These are phyloP conservation scores for Centrapalus pauciflorus DNA, from an alignment of 129 eudicot genomes.

Conservation along the genomic window DNA sequence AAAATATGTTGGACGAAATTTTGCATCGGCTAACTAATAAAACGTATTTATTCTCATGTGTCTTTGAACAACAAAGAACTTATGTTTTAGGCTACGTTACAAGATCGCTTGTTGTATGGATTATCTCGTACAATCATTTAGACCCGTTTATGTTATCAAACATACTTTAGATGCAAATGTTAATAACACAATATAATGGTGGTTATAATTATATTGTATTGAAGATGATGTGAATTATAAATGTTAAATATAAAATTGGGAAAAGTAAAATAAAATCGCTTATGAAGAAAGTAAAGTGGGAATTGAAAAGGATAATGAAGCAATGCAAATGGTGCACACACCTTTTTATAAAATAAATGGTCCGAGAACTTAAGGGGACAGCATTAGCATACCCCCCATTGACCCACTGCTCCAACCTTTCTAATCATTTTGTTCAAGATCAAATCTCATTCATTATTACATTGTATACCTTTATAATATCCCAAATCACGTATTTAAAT, in stretches of 20 bases:
- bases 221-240: no score
- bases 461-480: not conserved
- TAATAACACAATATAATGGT: not conserved
- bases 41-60: no score
- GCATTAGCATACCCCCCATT: constrained; percentile 27
- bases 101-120: no score
- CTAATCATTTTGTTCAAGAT: constrained; percentile 21
- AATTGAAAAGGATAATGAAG: constrained; percentile 19
- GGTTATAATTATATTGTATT: no score
- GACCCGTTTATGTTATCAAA: no score
- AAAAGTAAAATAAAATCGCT: not conserved
- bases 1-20: no score
- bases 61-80: no score
- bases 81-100: no score
- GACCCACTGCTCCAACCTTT: constrained; percentile 17
- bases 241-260: not conserved
- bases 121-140: no score
- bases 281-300: constrained; percentile 12
- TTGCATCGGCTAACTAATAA: no score
- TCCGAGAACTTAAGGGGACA: constrained; percentile 13
- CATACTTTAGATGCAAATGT: not conserved
- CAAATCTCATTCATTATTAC: constrained; percentile 17
- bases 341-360: constrained; percentile 19
- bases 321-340: constrained; percentile 25
- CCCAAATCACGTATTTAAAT: not conserved